Conservation (phyloP, 495 filamentous ascomycete species). For the Trichocladium uniseriatum region DNA sequence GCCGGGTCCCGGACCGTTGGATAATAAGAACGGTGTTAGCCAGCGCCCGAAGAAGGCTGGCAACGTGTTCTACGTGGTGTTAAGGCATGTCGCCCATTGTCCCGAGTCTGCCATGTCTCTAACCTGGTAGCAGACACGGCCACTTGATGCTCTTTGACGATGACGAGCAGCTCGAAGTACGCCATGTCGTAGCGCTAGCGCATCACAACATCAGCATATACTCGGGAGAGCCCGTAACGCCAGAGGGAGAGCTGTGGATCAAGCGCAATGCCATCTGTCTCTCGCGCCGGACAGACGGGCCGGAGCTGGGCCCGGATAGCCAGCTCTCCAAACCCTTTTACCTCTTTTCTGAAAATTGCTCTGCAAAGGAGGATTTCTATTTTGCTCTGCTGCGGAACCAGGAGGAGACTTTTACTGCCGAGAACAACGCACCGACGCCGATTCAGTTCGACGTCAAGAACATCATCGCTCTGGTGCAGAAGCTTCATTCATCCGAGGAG, state of each 20-base stretch:
- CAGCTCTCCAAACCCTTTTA: slow-evolving; percentile 72
- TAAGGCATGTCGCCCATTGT: slow-evolving; percentile 49
- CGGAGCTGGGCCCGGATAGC: slow-evolving; percentile 43
- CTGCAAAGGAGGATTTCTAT: slow-evolving; percentile 97
- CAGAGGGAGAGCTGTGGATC: slow-evolving; percentile 88
- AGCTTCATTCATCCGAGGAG: slow-evolving; percentile 84
- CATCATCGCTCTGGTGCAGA: slow-evolving; percentile 78
- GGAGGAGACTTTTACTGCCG: slow-evolving; percentile 49
- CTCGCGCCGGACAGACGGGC: slow-evolving; percentile 53
- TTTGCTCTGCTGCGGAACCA: slow-evolving; percentile 83
- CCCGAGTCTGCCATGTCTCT: neutral
- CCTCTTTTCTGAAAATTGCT: slow-evolving; percentile 87
- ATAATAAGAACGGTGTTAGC: slow-evolving; percentile 37
- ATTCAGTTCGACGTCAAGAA: slow-evolving; percentile 75
- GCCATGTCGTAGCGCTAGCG: slow-evolving; percentile 85
- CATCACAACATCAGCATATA: slow-evolving; percentile 82
- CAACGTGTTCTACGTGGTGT: slow-evolving; percentile 90
- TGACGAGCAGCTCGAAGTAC: slow-evolving; percentile 74
- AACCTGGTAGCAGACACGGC: slow-evolving; percentile 57
- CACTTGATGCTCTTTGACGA: slow-evolving; percentile 98
- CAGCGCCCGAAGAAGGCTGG: slow-evolving; percentile 63
- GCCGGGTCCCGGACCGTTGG: slow-evolving; percentile 40
- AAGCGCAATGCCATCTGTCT: slow-evolving; percentile 92
- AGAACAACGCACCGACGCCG: slow-evolving; percentile 55
- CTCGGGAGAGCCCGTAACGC: slow-evolving; percentile 69